These are phyloP conservation scores for Lecanosticta acicola DNA, from an alignment of 2,329 filamentous ascomycete species.

Conservation along the genomic window DNA sequence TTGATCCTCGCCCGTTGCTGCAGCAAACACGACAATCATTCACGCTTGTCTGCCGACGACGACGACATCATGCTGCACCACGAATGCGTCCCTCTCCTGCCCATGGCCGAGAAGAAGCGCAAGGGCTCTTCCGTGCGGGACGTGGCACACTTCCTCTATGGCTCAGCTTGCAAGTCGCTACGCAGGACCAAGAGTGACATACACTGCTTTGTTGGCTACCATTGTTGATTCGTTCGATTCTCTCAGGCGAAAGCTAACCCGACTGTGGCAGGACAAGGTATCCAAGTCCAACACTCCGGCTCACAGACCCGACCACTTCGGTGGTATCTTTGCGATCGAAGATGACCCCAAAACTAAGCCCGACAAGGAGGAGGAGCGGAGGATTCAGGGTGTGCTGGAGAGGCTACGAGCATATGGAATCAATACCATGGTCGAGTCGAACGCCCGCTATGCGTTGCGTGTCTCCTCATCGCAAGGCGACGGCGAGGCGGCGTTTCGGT, in stretches of 20 bases:
- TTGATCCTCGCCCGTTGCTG: background rate
- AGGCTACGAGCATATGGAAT: slow-evolving; percentile 51
- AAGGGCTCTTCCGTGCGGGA: background rate
- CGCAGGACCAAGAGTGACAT: slow-evolving; percentile 1
- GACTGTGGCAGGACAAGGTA: slow-evolving; percentile 11
- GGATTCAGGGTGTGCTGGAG: slow-evolving; percentile 51
- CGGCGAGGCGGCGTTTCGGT: slow-evolving; percentile 65
- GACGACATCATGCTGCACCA: background rate
- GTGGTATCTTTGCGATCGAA: slow-evolving; percentile 56
- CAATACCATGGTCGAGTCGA: slow-evolving; percentile 53
- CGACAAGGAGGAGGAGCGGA: slow-evolving; percentile 52
- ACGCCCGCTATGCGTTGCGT: slow-evolving; percentile 57
- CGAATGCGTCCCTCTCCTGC: background rate
- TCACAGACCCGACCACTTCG: slow-evolving; percentile 54
- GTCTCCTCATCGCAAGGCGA: slow-evolving; percentile 64
- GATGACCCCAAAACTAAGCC: slow-evolving; percentile 51
- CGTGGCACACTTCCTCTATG: slow-evolving; percentile 1
- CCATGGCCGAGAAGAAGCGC: background rate
- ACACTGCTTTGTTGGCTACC: background rate
- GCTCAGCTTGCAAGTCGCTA: background rate
- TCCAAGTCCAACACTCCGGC: slow-evolving; percentile 3
- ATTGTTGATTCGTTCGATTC: background rate
- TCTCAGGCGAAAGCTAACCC: slow-evolving; percentile 9
- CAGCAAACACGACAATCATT: background rate
- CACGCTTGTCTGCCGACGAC: background rate